Conservation (phyloP, 805 yeast species). For the Blastobotrys parvus region DNA sequence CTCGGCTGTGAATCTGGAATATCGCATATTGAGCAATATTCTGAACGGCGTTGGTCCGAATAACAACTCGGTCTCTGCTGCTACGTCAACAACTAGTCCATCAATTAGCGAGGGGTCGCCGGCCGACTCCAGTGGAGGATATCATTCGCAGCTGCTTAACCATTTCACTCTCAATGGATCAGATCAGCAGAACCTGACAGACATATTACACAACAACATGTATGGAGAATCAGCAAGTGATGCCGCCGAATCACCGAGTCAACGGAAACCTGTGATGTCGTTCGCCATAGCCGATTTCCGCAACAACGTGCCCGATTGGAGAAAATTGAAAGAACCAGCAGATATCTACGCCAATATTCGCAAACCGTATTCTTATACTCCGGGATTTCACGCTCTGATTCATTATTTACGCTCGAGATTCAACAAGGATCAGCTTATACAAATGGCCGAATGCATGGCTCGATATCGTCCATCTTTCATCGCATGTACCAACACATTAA, state of each 20-base stretch:
- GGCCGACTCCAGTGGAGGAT: neutral
- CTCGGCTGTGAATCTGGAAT: conserved; percentile 30
- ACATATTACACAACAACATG: neutral
- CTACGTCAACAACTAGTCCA: conserved; percentile 16
- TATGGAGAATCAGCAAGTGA: neutral
- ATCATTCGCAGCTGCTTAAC: conserved; percentile 4
- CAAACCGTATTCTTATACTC: conserved; percentile 79
- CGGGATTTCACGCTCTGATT: conserved; percentile 79
- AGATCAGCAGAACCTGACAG: conserved; percentile 7
- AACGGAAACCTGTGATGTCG: conserved; percentile 20
- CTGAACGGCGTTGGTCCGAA: conserved; percentile 15
- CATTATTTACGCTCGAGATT: conserved; percentile 67
- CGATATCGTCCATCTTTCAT: conserved; percentile 87
- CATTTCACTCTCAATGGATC: conserved; percentile 11
- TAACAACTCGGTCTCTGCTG: neutral
- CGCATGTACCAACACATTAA: conserved; percentile 80
- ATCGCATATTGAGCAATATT: conserved; percentile 28
- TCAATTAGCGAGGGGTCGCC: conserved; percentile 15
- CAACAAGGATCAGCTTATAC: conserved; percentile 57
- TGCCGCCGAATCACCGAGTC: neutral
- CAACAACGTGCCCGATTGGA: neutral
- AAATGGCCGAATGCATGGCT: conserved; percentile 83
- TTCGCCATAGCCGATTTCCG: conserved; percentile 17
- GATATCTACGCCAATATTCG: conserved; percentile 59
- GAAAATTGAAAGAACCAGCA: conserved; percentile 12